Evolutionary conservation across 129 eudicot species (phyloP).

Genomic region (Cynara cardunculus): DNA sequence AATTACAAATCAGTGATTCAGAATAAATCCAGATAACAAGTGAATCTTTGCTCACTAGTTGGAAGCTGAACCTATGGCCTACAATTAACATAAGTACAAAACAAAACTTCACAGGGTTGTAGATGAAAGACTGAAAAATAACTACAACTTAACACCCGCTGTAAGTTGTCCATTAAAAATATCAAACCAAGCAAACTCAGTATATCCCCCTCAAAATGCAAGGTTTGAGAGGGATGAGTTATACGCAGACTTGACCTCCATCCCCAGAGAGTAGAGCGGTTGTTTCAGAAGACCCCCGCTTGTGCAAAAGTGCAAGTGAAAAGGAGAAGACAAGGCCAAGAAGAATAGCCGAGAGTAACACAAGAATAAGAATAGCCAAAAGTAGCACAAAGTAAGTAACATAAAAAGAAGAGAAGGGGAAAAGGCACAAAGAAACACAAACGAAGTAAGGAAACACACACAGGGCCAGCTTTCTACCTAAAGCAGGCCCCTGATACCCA

Average conservation of each 20-base stretch:
- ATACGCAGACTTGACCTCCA: background rate
- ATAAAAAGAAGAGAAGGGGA: background rate
- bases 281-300: background rate
- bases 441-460: background rate
- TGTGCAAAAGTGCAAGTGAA: background rate
- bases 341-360: background rate
- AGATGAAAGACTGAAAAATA: conserved; percentile 3
- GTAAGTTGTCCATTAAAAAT: background rate
- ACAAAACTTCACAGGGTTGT: conserved; percentile 12
- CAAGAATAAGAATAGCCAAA: background rate
- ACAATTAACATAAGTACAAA: background rate
- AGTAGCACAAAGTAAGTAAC: background rate
- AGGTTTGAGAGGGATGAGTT: background rate
- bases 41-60: conserved; percentile 6
- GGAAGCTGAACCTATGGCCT: conserved; percentile 20
- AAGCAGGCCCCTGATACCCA: background rate
- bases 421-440: background rate
- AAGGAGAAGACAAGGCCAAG: background rate
- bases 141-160: background rate
- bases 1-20: conserved; percentile 15
- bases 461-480: background rate
- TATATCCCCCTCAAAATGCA: background rate
- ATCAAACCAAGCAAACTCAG: background rate
- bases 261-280: background rate
- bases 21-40: conserved; percentile 18